Percentiles rank a stretch among this genome's conserved stretches.
Evolutionary conservation across 148 eudicot genomes (phyloP).

Genomic region (Dysphania ambrosioides): DNA sequence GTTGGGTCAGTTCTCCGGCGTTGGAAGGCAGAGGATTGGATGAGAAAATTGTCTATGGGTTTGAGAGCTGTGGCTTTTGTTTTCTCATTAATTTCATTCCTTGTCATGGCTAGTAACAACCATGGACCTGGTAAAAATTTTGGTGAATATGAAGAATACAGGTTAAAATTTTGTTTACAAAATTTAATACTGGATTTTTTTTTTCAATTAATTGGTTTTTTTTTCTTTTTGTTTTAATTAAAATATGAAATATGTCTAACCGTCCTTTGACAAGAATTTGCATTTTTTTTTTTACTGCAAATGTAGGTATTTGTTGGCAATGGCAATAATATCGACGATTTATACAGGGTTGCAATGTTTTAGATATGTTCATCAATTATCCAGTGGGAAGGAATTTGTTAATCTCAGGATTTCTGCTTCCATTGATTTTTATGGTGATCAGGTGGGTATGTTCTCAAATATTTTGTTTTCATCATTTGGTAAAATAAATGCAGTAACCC

Average conservation of each 20-base stretch:
- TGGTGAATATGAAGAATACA: conserved; percentile 32
- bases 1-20: conserved; percentile 24
- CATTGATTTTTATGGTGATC: conserved; percentile 39
- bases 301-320: conserved; percentile 31
- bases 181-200: no score
- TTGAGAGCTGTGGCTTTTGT: conserved; percentile 28
- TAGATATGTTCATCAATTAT: conserved; percentile 22
- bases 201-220: no score
- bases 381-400: conserved; percentile 18
- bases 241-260: no score
- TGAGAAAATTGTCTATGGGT: conserved; percentile 26
- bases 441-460: conserved; percentile 14
- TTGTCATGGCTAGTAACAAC: conserved; percentile 31
- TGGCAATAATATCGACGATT: conserved; percentile 33
- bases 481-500: no score
- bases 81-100: conserved; percentile 27
- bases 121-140: conserved; percentile 28
- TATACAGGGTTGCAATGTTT: conserved; percentile 34
- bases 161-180: no score
- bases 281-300: background rate
- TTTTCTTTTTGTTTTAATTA: no score
- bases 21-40: conserved; percentile 25
- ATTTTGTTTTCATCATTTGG: background rate
- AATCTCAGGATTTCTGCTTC: conserved; percentile 23
- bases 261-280: no score